Evolutionary conservation across 345 rosid genomes (phyloP), one percentile per base, ranked within the genome.

Genomic region (Isatis tinctoria): DNA sequence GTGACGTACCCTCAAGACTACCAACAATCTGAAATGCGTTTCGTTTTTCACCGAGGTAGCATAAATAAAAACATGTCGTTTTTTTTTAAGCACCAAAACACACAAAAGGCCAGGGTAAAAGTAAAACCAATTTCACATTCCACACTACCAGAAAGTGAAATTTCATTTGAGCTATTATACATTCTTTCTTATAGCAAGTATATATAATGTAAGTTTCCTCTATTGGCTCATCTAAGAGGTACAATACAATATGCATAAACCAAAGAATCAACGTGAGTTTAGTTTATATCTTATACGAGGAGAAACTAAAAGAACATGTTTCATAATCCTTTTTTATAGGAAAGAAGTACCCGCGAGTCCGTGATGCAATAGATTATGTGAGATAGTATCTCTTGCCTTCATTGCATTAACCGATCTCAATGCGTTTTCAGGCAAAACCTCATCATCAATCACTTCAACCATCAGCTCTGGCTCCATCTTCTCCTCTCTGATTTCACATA

Each of bases 291-390:
- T 30, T 39, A 52, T 22, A 61, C 6, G n/a, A 40, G n/a, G 44
- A 65, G 28, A 53, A 3, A 56, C n/a, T 2, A 65, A 36, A 60
- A 47, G 26, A 77, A 40, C 63, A 71, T 44, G 35, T 48, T 24
- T 65, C 74, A 51, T 0, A 54, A 17, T 27, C 54, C 13, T 37
- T 8, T 63, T 83, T 47, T 52, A 86, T 2, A 87, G 66, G 62
- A 87, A 90, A 43, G 85, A 81, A 67, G 91, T 87, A 69, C 96
- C 96, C 6, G 87, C 96, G 6, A 82, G 87, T 48, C 93, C 86
- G 36, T 87, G 91, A 75, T 90, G 96, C 78, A 90, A 58, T 12
- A 90, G 86, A 67, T 90, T 85, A 71, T 90, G 93, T 22, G 96
- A 91, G 65, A 90, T 87, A 2, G 83, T 69, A 80, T 90, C 91